Evolutionary conservation across 192 early-diverging fungal species (phyloP).

Genomic region (Spizellomyces punctatus): DNA sequence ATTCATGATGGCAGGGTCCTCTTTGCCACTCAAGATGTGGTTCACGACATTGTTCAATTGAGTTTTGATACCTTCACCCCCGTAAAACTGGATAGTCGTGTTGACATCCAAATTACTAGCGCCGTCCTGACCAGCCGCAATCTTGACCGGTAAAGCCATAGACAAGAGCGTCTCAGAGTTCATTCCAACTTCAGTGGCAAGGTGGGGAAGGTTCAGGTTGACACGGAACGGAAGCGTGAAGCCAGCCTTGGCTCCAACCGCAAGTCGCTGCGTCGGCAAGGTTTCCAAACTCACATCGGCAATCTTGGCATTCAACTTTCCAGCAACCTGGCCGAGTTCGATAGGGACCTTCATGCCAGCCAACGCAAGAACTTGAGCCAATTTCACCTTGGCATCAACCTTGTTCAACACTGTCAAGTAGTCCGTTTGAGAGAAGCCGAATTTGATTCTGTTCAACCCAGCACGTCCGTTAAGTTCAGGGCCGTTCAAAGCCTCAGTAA

Average conservation of each 20-base stretch:
- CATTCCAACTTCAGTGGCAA: slow-evolving; percentile 23
- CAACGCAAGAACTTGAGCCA: slow-evolving; percentile 21
- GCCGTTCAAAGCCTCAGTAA: slow-evolving; percentile 14
- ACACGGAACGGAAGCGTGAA: slow-evolving; percentile 25
- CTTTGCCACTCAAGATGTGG: slow-evolving; percentile 17
- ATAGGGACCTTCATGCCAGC: slow-evolving; percentile 25
- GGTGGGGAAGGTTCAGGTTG: slow-evolving; percentile 19
- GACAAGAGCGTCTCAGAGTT: background rate
- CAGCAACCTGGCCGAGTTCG: slow-evolving; percentile 12
- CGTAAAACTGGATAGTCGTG: slow-evolving; percentile 22
- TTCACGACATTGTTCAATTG: slow-evolving; percentile 29
- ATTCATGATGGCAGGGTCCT: slow-evolving; percentile 9
- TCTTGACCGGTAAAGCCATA: slow-evolving; percentile 1
- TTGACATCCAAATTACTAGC: slow-evolving; percentile 3
- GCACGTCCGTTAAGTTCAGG: slow-evolving; percentile 4
- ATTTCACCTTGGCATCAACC: slow-evolving; percentile 20
- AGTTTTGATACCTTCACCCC: slow-evolving; percentile 1
- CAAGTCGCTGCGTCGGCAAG: slow-evolving; percentile 5
- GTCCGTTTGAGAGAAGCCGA: slow-evolving; percentile 24
- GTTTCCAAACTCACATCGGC: slow-evolving; percentile 4
- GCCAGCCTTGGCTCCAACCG: slow-evolving; percentile 11
- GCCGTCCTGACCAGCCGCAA: background rate
- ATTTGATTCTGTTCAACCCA: slow-evolving; percentile 8
- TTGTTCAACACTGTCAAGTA: slow-evolving; percentile 17
- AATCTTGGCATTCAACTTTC: background rate